Evolutionary conservation across 2,329 filamentous ascomycete genomes (phyloP).

Genomic region (Incumbomyces lentus): DNA sequence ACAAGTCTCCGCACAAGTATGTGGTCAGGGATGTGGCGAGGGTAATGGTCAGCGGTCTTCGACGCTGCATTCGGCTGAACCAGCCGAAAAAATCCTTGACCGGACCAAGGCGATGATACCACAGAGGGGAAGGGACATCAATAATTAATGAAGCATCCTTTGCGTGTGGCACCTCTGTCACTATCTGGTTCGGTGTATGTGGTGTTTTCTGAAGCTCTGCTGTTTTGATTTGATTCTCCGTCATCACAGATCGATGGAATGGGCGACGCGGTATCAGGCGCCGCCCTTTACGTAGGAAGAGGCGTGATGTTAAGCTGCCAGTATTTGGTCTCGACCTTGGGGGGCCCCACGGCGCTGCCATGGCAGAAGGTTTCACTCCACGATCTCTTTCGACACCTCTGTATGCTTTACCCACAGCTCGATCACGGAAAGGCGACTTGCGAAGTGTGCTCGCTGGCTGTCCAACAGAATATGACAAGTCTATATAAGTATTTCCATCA

Average conservation of each 20-base stretch:
- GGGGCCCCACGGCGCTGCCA: too few relatives aligned
- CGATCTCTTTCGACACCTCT: too few relatives aligned
- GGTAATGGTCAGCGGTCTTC: constrained; percentile 67
- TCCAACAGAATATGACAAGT: too few relatives aligned
- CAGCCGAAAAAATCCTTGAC: constrained; percentile 20
- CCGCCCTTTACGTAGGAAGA: not conserved
- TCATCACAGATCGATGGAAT: constrained; percentile 10
- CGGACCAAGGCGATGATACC: constrained; percentile 21
- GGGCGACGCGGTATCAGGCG: not conserved
- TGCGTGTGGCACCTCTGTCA: constrained; percentile 15
- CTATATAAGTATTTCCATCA: too few relatives aligned
- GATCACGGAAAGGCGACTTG: too few relatives aligned
- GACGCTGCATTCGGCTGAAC: constrained; percentile 51
- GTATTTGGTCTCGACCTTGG: too few relatives aligned
- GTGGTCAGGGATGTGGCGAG: constrained; percentile 64
- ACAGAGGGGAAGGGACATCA: constrained; percentile 9
- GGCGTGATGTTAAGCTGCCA: not conserved
- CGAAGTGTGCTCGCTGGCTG: too few relatives aligned
- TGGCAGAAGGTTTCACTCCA: too few relatives aligned
- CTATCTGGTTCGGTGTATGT: constrained; percentile 15
- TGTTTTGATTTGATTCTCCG: constrained; percentile 15
- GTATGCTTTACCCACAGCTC: too few relatives aligned
- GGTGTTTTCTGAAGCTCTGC: constrained; percentile 16
- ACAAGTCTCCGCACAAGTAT: constrained; percentile 48
- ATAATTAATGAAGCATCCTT: constrained; percentile 9